These are phyloP conservation scores for Huntiella moniliformis DNA, from an alignment of 2,329 filamentous ascomycete species.

Conservation along the genomic window DNA sequence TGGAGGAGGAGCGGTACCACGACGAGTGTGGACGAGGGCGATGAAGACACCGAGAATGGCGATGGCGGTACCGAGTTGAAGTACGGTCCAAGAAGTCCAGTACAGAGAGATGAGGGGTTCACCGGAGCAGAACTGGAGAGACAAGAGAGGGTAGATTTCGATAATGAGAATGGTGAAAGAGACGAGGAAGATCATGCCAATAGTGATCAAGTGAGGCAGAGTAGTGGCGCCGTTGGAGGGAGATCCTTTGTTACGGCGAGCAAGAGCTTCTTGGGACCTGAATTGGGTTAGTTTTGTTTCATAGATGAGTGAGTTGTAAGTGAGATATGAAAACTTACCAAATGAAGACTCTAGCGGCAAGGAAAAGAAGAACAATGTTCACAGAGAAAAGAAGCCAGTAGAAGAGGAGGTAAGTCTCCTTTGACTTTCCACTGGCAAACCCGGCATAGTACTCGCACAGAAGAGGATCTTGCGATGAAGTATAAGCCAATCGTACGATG, in stretches of 20 bases:
- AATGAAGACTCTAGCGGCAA: slow-evolving; percentile 24
- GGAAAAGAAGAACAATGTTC: slow-evolving; percentile 26
- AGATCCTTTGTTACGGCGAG: slow-evolving; percentile 19
- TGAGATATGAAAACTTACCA: slow-evolving; percentile 17
- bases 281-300: slow-evolving; percentile 1
- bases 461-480: slow-evolving; percentile 14
- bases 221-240: slow-evolving; percentile 20
- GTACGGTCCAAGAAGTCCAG: slow-evolving; percentile 43
- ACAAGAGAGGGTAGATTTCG: slow-evolving; percentile 34
- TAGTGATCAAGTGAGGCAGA: slow-evolving; percentile 25
- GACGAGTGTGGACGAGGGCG: slow-evolving; percentile 30
- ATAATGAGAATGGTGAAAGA: slow-evolving; percentile 29
- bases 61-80: slow-evolving; percentile 38
- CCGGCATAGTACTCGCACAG: slow-evolving; percentile 24
- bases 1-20: slow-evolving; percentile 22
- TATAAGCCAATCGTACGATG: background rate
- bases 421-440: slow-evolving; percentile 25
- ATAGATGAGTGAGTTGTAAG: background rate
- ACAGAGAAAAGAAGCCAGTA: slow-evolving; percentile 29
- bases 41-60: slow-evolving; percentile 39
- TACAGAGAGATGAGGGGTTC: slow-evolving; percentile 41
- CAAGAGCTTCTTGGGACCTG: slow-evolving; percentile 21
- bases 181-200: slow-evolving; percentile 24
- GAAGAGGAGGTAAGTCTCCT: slow-evolving; percentile 25
- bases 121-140: slow-evolving; percentile 39